Base-by-base conservation (phyloP, 2,329 filamentous ascomycete genomes). In the Lachnellula suecica region DNA sequence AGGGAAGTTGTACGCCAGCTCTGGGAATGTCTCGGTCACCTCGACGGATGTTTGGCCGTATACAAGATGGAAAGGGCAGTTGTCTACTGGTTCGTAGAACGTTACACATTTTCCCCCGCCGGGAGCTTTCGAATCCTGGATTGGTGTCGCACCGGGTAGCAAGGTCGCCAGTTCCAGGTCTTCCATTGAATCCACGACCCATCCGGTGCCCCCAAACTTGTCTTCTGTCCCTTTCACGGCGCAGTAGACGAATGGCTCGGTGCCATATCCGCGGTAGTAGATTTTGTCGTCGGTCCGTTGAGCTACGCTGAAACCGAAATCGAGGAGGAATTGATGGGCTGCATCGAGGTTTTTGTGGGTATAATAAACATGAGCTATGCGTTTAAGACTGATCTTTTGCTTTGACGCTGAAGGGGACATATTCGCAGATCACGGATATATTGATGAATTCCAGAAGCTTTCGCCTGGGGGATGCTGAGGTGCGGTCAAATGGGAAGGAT, bases 221-320 rank as follows among this genome's bases (percentile, higher is more conserved):
- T 77, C 70, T 62, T 72, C 65, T 47, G 68, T 62, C 2, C 76
- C 72, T 47, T 70, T 69, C 55, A 74, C 72, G 47, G 79, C 74
- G 56, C 78, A 80, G 42, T 85, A 73, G 3, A 83, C 70, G 80
- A 84, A 9, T 8, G 79, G 79, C 57, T 84, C 81, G 9, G 67
- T 66, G 13, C 82, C 81, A 58, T 84, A 84, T 15, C 83, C 82
- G 34, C 78, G 75, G 66, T 76, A 83, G n/a, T 79, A 85, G 22
- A 79, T 76, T 47, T 69, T 72, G 29, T 74, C 68, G 13, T 49
- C 44, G 6, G 57, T 54, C 2, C 57, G 59, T 34, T 60, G 49
- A 5, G 57, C 65, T 41, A 64, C 52, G 1, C 58, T 47, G 10
- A 70, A 63, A 4, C 68, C 68, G 50, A 70, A 70, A 37, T 68